These are phyloP conservation scores for Myxozyma neotropica DNA, from an alignment of 805 yeast genomes.

Conservation along the genomic window DNA sequence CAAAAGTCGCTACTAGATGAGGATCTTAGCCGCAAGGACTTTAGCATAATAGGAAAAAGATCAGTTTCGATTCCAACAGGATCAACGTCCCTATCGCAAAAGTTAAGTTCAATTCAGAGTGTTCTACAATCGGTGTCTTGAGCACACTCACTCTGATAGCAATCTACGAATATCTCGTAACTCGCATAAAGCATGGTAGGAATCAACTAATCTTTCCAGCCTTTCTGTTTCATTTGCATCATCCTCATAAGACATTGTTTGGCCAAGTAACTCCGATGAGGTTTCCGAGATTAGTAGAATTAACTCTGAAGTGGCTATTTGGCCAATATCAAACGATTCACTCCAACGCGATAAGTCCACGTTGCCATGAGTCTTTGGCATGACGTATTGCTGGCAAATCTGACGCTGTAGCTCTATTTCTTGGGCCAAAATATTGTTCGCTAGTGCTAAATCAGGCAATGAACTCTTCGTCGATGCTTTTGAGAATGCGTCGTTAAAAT, in stretches of 20 bases:
- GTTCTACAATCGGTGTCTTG: background rate
- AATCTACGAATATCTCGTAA: background rate
- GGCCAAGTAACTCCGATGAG: background rate
- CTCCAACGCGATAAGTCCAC: slow-evolving; percentile 5
- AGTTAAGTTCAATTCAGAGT: background rate
- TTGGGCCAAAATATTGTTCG: background rate
- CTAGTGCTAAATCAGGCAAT: background rate
- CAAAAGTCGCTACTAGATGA: background rate
- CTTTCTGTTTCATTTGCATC: background rate
- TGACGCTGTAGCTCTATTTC: background rate
- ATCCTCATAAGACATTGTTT: background rate
- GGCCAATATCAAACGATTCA: background rate
- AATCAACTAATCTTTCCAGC: background rate
- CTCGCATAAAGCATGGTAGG: background rate
- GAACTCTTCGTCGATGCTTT: background rate
- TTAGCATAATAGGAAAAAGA: background rate
- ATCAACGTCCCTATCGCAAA: background rate
- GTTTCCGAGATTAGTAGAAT: background rate
- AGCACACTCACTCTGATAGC: background rate
- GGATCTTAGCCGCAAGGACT: background rate
- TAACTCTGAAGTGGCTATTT: background rate
- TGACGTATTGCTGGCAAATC: background rate
- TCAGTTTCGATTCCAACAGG: background rate
- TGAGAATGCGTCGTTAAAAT: background rate
- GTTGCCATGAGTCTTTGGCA: slow-evolving; percentile 1